Conservation (phyloP, 768 basidiomycete genomes). For the Psilocybe sp. region DNA sequence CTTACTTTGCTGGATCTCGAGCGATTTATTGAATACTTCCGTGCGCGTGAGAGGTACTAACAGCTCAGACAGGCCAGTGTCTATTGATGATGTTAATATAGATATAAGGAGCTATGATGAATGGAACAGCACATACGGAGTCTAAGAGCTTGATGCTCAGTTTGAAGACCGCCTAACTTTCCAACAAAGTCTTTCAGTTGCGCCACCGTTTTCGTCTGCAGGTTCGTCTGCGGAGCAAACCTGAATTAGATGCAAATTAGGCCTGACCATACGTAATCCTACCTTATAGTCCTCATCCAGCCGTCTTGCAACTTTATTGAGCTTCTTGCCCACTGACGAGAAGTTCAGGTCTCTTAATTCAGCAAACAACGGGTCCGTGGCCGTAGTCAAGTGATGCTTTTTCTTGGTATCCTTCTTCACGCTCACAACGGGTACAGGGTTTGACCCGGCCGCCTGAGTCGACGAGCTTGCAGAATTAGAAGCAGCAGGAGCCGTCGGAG, state of each 20-base stretch:
- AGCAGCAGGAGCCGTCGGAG: slow-evolving; percentile 42
- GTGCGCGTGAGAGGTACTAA: slow-evolving; percentile 82
- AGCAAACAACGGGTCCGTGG: slow-evolving; percentile 75
- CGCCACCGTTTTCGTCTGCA: slow-evolving; percentile 86
- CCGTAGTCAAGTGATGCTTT: slow-evolving; percentile 80
- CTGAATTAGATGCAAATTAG: slow-evolving; percentile 6
- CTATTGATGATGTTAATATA: slow-evolving; percentile 60
- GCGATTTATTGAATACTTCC: slow-evolving; percentile 84
- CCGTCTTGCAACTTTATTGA: slow-evolving; percentile 79
- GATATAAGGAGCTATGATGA: slow-evolving; percentile 24
- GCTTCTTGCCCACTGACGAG: slow-evolving; percentile 76
- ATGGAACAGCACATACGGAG: slow-evolving; percentile 61
- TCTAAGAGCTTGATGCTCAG: slow-evolving; percentile 84
- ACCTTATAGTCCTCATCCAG: slow-evolving; percentile 94
- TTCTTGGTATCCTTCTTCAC: slow-evolving; percentile 80
- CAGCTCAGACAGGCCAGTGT: slow-evolving; percentile 92
- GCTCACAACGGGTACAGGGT: slow-evolving; percentile 41
- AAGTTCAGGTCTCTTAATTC: slow-evolving; percentile 93
- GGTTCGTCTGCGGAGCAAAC: slow-evolving; percentile 53
- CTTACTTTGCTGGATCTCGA: slow-evolving; percentile 96
- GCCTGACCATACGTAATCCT: slow-evolving; percentile 8
- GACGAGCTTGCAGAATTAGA: slow-evolving; percentile 39
- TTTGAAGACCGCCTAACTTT: slow-evolving; percentile 87
- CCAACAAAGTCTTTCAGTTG: slow-evolving; percentile 95
- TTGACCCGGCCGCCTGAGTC: slow-evolving; percentile 26